phyloP scores from a whole-genome alignment of 1,284 basidiomycete genomes.

The Apiotrichum montevideense region DNA sequence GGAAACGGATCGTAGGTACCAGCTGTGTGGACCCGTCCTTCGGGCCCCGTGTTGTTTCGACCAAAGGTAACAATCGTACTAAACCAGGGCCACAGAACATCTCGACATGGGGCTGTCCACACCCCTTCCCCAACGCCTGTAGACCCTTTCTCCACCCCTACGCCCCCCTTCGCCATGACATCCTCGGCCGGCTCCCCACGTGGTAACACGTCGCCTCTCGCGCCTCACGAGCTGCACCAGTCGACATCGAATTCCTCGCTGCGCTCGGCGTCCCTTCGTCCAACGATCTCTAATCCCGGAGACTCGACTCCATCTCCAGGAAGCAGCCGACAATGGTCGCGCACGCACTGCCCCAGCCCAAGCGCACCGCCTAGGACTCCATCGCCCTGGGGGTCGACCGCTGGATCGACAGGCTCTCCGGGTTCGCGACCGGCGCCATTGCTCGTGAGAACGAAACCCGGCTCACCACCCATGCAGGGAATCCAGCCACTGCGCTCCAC shows the following conservation, averaged over 20 bases:
- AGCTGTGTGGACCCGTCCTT: neutral
- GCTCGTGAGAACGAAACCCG: neutral
- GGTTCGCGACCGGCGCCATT: neutral
- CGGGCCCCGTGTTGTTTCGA: neutral
- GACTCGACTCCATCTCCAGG: neutral
- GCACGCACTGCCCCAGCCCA: constrained; percentile 1
- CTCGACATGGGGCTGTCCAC: neutral
- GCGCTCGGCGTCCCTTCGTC: neutral
- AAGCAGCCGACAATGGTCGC: neutral
- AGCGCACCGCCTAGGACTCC: neutral
- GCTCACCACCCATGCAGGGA: neutral
- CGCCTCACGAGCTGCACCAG: neutral
- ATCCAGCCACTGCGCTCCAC: neutral
- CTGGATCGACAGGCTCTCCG: neutral
- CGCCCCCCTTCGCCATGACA: neutral
- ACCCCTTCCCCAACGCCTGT: neutral
- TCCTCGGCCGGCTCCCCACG: neutral
- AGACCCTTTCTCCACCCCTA: neutral
- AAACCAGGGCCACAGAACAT: neutral
- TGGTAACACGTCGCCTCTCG: too few relatives aligned
- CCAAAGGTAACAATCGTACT: neutral
- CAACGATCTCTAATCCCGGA: neutral
- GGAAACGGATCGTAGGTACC: neutral
- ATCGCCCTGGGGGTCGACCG: neutral
- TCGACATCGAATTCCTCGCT: neutral